phyloP scores from a whole-genome alignment of 2,329 filamentous ascomycete genomes.

The Ophiosphaerella narmari region DNA sequence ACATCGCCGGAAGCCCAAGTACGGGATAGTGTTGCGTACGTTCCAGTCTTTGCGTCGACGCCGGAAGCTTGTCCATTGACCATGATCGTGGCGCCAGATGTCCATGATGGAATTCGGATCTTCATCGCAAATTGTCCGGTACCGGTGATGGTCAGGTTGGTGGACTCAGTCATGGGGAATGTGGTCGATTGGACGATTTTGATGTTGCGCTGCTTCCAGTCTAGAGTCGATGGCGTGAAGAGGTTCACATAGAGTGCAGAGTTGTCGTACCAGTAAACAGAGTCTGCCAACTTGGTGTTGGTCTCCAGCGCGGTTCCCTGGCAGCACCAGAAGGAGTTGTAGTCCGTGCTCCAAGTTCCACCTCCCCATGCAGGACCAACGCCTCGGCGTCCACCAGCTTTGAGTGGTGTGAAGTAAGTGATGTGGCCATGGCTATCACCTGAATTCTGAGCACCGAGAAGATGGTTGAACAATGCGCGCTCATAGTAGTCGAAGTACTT shows the following conservation, averaged over 20 bases:
- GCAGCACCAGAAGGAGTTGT: constrained; percentile 60
- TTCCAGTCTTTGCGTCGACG: constrained; percentile 39
- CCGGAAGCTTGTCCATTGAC: constrained; percentile 48
- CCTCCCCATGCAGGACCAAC: constrained; percentile 58
- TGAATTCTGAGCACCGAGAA: constrained; percentile 57
- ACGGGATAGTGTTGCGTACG: constrained; percentile 50
- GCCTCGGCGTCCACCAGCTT: constrained; percentile 54
- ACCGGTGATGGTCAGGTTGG: constrained; percentile 47
- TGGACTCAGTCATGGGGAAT: constrained; percentile 51
- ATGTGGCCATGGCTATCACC: constrained; percentile 53
- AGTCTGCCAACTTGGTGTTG: constrained; percentile 60
- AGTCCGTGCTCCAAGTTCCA: constrained; percentile 60
- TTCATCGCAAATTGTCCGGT: constrained; percentile 41
- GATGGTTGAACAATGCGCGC: constrained; percentile 55
- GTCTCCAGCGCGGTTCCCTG: constrained; percentile 59
- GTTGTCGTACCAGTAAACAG: constrained; percentile 55
- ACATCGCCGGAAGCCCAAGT: constrained; percentile 52
- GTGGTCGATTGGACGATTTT: constrained; percentile 51
- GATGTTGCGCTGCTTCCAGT: constrained; percentile 50
- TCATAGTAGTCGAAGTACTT: constrained; percentile 61
- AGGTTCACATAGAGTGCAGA: constrained; percentile 55
- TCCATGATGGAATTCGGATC: constrained; percentile 57
- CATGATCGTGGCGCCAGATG: constrained; percentile 44
- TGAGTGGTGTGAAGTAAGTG: constrained; percentile 59
- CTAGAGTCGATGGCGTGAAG: constrained; percentile 54